Base-by-base conservation (phyloP, 148 eudicot genomes). In the Rhododendron griersonianum region DNA sequence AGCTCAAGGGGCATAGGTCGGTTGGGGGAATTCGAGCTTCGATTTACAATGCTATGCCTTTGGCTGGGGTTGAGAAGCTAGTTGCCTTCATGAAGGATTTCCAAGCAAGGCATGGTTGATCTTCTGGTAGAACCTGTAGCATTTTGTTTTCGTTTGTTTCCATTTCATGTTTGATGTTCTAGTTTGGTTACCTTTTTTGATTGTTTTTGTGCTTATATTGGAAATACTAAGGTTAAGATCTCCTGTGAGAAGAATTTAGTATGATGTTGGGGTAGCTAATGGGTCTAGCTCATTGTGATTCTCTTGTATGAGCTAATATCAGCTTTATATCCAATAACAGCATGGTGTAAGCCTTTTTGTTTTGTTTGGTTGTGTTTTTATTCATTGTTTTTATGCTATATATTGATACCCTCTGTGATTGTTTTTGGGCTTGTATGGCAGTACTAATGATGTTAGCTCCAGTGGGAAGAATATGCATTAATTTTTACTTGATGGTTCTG, bases 1-100 rank as follows among this genome's bases (percentile, higher is more conserved):
- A 95, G 81, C 93, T 97, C 6, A 97, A 97, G 84, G 99, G 99
- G 47, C 99, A 97, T 45, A 82, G 99, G 48, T 94, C 98, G 44
- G 99, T 97, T 53, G 99, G 99, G 0, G 99, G 99, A 4, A 93
- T 97, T 96, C 91, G 99, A 85, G 99, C 99, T 89, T 97, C 99
- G 3, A 94, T 97, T 11, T 97, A 97, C 77, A 97, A 97, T 92
- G 98, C 99, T 23, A 97, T 97, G 99, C 98, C 99, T 71, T 89
- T 91, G 88, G 96, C 96, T 89, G 99, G 99, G 82, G 98, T 97
- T 84, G 92, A 95, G 90, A 97, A 93, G 89, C 86, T 97, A 92
- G 99, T 97, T 78, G 95, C 89, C 82, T 97, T 97, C 89, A 97
- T 97, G 99, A 92, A 93, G 92, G 96, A 97, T 39, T 97, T 97